Percentiles rank a stretch among this genome's conserved stretches.
Evolutionary conservation across 2,329 filamentous ascomycete genomes (phyloP).

Genomic region (Pseudocercospora vitis): DNA sequence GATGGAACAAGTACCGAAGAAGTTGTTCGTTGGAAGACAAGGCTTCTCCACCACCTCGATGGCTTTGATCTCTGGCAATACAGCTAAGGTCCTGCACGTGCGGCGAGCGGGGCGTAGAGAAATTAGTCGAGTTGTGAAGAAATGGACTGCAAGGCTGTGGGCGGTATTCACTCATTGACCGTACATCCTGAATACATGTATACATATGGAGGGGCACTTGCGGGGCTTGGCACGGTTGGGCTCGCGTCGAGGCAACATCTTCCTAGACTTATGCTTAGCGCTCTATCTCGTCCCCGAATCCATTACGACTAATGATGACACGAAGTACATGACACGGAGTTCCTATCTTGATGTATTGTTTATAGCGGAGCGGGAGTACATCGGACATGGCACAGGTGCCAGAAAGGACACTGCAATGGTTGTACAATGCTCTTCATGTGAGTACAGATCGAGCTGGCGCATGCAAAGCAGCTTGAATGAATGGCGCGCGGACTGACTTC

Average conservation of each 20-base stretch:
- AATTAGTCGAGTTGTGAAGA: too few relatives aligned
- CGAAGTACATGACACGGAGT: neutral
- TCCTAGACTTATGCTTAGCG: neutral
- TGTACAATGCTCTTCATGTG: constrained; percentile 74
- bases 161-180: too few relatives aligned
- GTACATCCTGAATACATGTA: too few relatives aligned
- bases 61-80: too few relatives aligned
- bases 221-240: neutral
- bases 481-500: too few relatives aligned
- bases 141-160: too few relatives aligned
- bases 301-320: constrained; percentile 11
- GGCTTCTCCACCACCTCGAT: too few relatives aligned
- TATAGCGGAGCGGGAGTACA: neutral
- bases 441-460: constrained; percentile 42
- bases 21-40: too few relatives aligned
- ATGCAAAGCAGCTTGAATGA: neutral
- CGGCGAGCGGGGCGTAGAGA: too few relatives aligned
- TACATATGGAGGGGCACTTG: neutral
- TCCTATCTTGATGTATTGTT: neutral
- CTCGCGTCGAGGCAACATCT: neutral
- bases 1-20: too few relatives aligned
- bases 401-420: constrained; percentile 90
- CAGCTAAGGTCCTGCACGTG: too few relatives aligned
- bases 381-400: constrained; percentile 64
- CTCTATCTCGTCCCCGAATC: neutral